Base-by-base conservation (phyloP, 306 rosid species). In the Aeschynomene evenia region DNA sequence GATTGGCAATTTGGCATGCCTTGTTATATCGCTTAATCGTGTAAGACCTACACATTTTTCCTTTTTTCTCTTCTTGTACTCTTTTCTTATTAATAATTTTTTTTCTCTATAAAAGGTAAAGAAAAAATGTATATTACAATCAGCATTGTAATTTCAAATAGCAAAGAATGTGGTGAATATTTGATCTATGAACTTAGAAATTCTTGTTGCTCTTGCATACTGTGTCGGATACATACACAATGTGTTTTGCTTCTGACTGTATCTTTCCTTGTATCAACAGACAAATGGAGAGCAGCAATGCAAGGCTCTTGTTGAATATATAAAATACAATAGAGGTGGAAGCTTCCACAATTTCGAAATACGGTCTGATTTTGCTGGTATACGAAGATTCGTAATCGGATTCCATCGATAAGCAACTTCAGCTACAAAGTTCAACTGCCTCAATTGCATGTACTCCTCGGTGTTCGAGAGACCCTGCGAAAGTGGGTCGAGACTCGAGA, bases 211-310 rank as follows among this genome's bases (percentile, higher is more conserved):
- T 40, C 12, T 63, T 33, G 4, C 18, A 14, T 18, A 16, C 6
- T 60, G 70, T 24, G 11, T 23, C 63, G n/a, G n/a, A n/a, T n/a
- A 0, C 57, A 48, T 22, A 15, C 15, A 73, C 20, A 14, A 3
- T 49, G 3, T 49, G 12, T 70, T 29, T 67, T 61, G 55, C 48
- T 59, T 81, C 76, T 72, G 20, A 57, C 65, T 71, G 49, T 42
- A 45, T 75, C 55, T 54, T 63, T 71, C 48, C 14, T 34, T 68
- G 53, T 72, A 22, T 65, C 11, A 56, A 73, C 85, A 94, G 99
- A 91, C 97, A 37, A 88, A 94, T 67, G 99, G 96, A 1, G 88
- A 94, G 84, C 61, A 70, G 80, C 99, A 91, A 66, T 87, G 96
- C 80, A 80, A 71, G 73, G 69, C 67, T 75, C 92, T 91, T 20